Evolutionary conservation across 495 filamentous ascomycete species (phyloP).

Genomic region (Rusavskia elegans): DNA sequence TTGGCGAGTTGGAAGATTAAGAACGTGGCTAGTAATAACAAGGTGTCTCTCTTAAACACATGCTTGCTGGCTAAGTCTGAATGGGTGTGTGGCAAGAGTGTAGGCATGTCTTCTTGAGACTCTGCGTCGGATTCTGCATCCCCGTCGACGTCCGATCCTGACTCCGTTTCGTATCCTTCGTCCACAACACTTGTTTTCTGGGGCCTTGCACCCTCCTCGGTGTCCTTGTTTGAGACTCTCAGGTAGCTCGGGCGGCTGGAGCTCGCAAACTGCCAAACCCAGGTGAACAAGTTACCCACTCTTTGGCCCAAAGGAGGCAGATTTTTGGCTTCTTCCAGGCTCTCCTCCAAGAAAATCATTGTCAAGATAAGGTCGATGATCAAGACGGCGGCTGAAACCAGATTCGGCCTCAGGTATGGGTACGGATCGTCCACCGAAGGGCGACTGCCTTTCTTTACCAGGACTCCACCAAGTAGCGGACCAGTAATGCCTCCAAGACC

Average conservation of each 20-base stretch:
- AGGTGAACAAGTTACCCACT: conserved; percentile 42
- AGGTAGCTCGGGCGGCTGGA: conserved; percentile 45
- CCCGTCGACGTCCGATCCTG: conserved; percentile 5
- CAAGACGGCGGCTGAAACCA: conserved; percentile 56
- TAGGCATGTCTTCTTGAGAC: conserved; percentile 19
- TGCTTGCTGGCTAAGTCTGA: conserved; percentile 29
- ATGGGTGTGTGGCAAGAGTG: conserved; percentile 23
- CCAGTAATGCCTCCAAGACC: conserved; percentile 86
- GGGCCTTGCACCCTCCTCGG: conserved; percentile 18
- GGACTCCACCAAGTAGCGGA: conserved; percentile 71
- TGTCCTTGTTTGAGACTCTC: conserved; percentile 13
- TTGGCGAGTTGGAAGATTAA: conserved; percentile 80
- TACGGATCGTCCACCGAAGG: conserved; percentile 39
- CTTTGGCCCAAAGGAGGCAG: conserved; percentile 44
- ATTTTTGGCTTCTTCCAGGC: conserved; percentile 54
- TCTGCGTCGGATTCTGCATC: conserved; percentile 10
- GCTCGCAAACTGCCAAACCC: conserved; percentile 61
- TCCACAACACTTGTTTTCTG: conserved; percentile 17
- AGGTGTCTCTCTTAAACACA: conserved; percentile 61
- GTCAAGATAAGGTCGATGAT: conserved; percentile 56
- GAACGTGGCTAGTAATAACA: conserved; percentile 66
- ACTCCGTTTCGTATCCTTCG: conserved; percentile 4
- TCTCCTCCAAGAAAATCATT: conserved; percentile 71
- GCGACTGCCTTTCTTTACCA: conserved; percentile 43
- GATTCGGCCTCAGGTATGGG: conserved; percentile 75